Percentiles rank a stretch among this genome's conserved stretches.
Evolutionary conservation across 495 filamentous ascomycete genomes (phyloP).

Genomic region (Trichoderma orchidacearum): DNA sequence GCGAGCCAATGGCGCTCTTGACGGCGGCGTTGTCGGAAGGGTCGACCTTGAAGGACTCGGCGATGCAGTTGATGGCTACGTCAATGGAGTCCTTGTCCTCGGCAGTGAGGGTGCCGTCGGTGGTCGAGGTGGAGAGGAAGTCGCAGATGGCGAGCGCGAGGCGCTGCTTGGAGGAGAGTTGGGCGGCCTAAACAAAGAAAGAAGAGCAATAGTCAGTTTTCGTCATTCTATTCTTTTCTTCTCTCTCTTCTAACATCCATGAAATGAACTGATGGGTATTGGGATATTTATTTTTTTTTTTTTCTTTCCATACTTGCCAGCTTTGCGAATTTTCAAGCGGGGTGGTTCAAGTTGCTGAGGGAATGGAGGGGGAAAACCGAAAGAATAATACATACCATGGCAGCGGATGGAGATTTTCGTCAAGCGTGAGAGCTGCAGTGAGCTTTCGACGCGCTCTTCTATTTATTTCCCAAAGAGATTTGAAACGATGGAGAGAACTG

Average conservation of each 20-base stretch:
- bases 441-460: too few relatives aligned
- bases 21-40: slow-evolving; percentile 60
- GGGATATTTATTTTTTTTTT: too few relatives aligned
- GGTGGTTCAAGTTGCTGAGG: too few relatives aligned
- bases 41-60: slow-evolving; percentile 89
- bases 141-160: slow-evolving; percentile 94
- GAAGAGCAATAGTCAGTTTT: background rate
- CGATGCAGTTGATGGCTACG: slow-evolving; percentile 83
- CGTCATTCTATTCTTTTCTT: background rate
- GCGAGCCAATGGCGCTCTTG: slow-evolving; percentile 61
- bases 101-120: slow-evolving; percentile 70
- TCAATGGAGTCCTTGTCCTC: slow-evolving; percentile 90
- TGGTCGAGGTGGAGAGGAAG: slow-evolving; percentile 74
- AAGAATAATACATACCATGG: background rate
- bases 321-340: too few relatives aligned
- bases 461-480: too few relatives aligned
- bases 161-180: slow-evolving; percentile 71
- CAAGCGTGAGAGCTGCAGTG: too few relatives aligned
- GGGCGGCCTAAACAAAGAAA: slow-evolving; percentile 1
- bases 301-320: too few relatives aligned
- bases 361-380: background rate
- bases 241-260: too few relatives aligned
- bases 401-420: background rate
- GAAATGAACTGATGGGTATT: too few relatives aligned
- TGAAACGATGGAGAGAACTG: too few relatives aligned